Evolutionary conservation across 1,139 yeast species (phyloP), one percentile per base, ranked within the genome.

Genomic region (Nakaseomyces uthaithaninus): DNA sequence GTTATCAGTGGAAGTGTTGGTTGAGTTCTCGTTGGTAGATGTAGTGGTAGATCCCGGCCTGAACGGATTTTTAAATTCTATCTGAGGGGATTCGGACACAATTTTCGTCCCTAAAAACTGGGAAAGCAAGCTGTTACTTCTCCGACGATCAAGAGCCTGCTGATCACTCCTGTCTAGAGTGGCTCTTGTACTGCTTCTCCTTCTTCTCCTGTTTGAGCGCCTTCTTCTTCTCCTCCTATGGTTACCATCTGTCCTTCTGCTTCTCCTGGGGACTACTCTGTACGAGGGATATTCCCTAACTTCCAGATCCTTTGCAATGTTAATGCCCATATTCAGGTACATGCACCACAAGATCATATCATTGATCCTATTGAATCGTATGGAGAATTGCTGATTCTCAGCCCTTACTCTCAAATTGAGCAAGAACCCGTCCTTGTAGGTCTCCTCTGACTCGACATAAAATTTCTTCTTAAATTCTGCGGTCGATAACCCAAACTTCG

Each of bases 211-310:
- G 20, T 8, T 19, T 11, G 25, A 19, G 11, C n/a, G n/a, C 9
- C 35, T 19, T 7, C 35, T 31, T 17, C 25, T 19, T 51, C 43
- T 33, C 36, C 37, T n/a, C 38, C 37, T 22, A 33, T 34, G 28
- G 39, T 33, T 14, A 35, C 37, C 15, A 38, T 44, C n/a, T 57
- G 20, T 50, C 25, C 51, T 43, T 33, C 49, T 48, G 18, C 62
- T 67, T 50, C 89, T 67, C 50, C 87, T 65, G 3, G 93, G 93
- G 8, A 82, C 84, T 0, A 85, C 78, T 53, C 86, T 66, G 57
- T 80, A 81, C 18, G 66, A 66, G 1, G 93, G 91, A 55, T 75
- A 56, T 37, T 75, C 77, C 38, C 93, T 64, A 18, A 71, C 65
- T 27, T 64, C 65, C 18, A 82, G 49, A 55, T 81, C 91, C 34